These are phyloP conservation scores for Paraphoma chrysanthemicola DNA, from an alignment of 2,329 filamentous ascomycete species.

Conservation along the genomic window DNA sequence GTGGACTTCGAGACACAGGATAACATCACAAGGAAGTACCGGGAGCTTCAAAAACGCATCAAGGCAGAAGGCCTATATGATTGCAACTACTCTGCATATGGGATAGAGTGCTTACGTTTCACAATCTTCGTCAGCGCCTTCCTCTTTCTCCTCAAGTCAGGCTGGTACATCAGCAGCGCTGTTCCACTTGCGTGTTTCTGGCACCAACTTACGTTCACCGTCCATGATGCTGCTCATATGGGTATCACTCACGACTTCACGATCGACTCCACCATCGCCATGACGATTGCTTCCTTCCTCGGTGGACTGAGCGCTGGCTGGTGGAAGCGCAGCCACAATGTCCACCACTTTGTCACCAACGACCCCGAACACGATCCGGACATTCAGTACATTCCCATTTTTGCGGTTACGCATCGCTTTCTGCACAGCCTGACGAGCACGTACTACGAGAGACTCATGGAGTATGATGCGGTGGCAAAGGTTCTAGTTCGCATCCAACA, in stretches of 20 bases:
- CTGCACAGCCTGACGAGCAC: slow-evolving; percentile 68
- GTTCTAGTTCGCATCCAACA: slow-evolving; percentile 67
- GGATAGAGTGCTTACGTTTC: slow-evolving; percentile 77
- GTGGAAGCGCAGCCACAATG: slow-evolving; percentile 98
- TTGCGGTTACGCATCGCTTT: slow-evolving; percentile 71
- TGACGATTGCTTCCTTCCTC: slow-evolving; percentile 86
- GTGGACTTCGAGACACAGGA: slow-evolving; percentile 77
- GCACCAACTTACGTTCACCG: slow-evolving; percentile 94
- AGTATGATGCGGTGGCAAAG: slow-evolving; percentile 68
- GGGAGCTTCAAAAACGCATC: slow-evolving; percentile 75
- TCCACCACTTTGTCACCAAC: slow-evolving; percentile 96
- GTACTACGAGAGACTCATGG: slow-evolving; percentile 71
- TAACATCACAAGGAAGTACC: slow-evolving; percentile 80
- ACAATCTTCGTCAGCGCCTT: slow-evolving; percentile 68
- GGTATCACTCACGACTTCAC: slow-evolving; percentile 93
- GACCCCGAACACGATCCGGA: slow-evolving; percentile 95
- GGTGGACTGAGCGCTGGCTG: slow-evolving; percentile 91
- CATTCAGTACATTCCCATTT: slow-evolving; percentile 77
- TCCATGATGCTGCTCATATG: slow-evolving; percentile 96
- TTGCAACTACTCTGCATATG: slow-evolving; percentile 84
- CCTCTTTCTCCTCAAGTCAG: slow-evolving; percentile 55
- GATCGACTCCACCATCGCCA: slow-evolving; percentile 82
- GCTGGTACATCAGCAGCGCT: slow-evolving; percentile 66
- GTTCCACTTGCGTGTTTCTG: slow-evolving; percentile 82
- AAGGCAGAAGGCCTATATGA: slow-evolving; percentile 78